A percentile compares a stretch with the other conserved stretches of the same genome.
These are phyloP conservation scores for Prunus armeniaca DNA, from an alignment of 306 rosid species.

Conservation along the genomic window DNA sequence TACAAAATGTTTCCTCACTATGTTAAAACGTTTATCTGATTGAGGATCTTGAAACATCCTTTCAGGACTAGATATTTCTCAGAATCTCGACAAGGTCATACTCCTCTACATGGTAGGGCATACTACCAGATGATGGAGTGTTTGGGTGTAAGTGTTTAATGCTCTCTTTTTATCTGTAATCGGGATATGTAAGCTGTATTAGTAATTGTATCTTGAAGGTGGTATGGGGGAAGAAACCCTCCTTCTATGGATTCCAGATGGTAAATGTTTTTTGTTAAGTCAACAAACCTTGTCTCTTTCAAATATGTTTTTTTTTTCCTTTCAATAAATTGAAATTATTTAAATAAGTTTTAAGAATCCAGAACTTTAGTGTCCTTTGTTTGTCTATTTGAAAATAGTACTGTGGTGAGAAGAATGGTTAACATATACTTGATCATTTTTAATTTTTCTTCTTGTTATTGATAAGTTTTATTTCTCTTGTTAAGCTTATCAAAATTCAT, in stretches of 20 bases:
- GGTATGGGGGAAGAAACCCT: not conserved
- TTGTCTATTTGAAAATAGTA: not conserved
- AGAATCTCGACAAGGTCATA: constrained; percentile 96
- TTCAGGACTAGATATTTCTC: constrained; percentile 97
- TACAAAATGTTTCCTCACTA: constrained; percentile 1
- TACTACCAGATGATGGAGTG: constrained; percentile 99
- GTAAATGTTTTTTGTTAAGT: not conserved
- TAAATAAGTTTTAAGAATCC: not conserved
- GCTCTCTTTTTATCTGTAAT: not conserved
- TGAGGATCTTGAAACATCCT: constrained; percentile 15
- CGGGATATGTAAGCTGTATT: not conserved
- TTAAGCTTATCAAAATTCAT: constrained; percentile 89
- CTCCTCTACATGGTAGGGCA: constrained; percentile 95
- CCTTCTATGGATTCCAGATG: not conserved
- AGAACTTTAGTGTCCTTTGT: not conserved
- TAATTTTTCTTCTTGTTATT: constrained; percentile 16
- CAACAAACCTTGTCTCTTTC: not conserved
- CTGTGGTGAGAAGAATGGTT: constrained; percentile 10
- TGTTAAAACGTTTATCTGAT: constrained; percentile 22
- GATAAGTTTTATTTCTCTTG: constrained; percentile 19
- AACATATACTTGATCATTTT: not conserved
- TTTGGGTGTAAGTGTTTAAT: constrained; percentile 73
- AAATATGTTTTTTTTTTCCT: not conserved
- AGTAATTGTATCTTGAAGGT: not conserved
- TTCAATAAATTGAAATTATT: not conserved